A percentile compares a stretch with the other conserved stretches of the same genome.
These are phyloP conservation scores for Tylopilus balloui DNA, from an alignment of 768 basidiomycete species.

Conservation along the genomic window DNA sequence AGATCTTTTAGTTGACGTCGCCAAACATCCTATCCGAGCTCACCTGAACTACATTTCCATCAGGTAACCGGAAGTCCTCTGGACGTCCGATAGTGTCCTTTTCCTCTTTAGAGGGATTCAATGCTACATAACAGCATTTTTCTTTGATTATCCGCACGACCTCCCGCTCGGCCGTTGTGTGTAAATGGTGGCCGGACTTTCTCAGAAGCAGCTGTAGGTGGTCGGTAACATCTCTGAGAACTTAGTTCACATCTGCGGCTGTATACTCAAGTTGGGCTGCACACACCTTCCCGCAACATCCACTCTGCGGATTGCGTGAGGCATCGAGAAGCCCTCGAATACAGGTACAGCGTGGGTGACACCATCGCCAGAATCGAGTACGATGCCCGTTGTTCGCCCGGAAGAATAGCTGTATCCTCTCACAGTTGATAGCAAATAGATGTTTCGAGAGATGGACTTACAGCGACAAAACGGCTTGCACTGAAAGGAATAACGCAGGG, in stretches of 20 bases:
- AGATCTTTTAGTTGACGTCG: conserved; percentile 11
- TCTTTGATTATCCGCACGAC: conserved; percentile 97
- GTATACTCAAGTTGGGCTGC: background rate
- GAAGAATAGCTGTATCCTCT: conserved; percentile 78
- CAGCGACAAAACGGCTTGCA: conserved; percentile 96
- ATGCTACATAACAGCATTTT: conserved; percentile 93
- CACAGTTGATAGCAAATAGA: conserved; percentile 7
- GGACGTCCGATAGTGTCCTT: conserved; percentile 74
- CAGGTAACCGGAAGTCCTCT: conserved; percentile 91
- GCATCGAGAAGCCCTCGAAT: conserved; percentile 99
- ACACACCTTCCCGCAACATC: conserved; percentile 91
- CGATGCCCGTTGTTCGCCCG: conserved; percentile 97
- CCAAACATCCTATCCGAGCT: conserved; percentile 20
- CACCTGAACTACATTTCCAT: conserved; percentile 91
- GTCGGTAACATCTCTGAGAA: conserved; percentile 86
- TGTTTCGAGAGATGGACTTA: conserved; percentile 40
- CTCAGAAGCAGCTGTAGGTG: conserved; percentile 91
- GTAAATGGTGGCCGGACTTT: conserved; percentile 90
- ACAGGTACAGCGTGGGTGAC: conserved; percentile 99
- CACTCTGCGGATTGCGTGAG: conserved; percentile 92
- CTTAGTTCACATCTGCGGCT: background rate
- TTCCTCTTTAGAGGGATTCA: conserved; percentile 93
- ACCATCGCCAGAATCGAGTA: conserved; percentile 97
- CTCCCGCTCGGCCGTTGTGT: conserved; percentile 96
- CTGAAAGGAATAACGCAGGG: conserved; percentile 92